Evolutionary conservation across 495 filamentous ascomycete genomes (phyloP).

Genomic region (Neurospora sp.): DNA sequence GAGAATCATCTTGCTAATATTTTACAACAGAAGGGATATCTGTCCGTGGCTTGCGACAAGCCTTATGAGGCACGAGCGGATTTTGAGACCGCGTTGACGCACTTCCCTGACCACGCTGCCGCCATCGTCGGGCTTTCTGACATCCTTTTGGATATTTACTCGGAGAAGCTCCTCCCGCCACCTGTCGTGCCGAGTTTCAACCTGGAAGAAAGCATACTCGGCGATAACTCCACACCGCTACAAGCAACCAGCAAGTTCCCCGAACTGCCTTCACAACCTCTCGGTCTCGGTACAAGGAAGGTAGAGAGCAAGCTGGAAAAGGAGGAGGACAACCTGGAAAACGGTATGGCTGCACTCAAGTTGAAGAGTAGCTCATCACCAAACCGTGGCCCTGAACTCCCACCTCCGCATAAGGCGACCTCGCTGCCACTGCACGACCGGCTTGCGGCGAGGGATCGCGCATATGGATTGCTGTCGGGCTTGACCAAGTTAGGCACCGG

Average conservation of each 20-base stretch:
- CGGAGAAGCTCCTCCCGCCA: slow-evolving; percentile 44
- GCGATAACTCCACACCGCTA: background rate
- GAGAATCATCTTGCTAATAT: slow-evolving; percentile 20
- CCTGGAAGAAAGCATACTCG: background rate
- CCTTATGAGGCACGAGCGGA: slow-evolving; percentile 57
- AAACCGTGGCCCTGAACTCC: slow-evolving; percentile 20
- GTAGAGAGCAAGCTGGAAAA: slow-evolving; percentile 3
- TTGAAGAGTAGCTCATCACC: background rate
- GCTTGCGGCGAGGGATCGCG: slow-evolving; percentile 76
- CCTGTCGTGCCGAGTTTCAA: slow-evolving; percentile 30
- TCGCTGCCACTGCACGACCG: slow-evolving; percentile 59
- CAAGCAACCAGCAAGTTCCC: slow-evolving; percentile 12
- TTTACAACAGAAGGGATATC: slow-evolving; percentile 50
- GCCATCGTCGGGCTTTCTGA: slow-evolving; percentile 77
- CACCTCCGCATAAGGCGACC: slow-evolving; percentile 35
- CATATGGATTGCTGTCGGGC: slow-evolving; percentile 66
- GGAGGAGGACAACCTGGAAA: background rate
- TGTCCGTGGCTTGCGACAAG: slow-evolving; percentile 50
- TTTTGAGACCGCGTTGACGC: slow-evolving; percentile 71
- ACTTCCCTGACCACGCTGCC: slow-evolving; percentile 63
- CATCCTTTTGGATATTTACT: slow-evolving; percentile 79
- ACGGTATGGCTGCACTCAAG: background rate
- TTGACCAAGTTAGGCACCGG: slow-evolving; percentile 79
- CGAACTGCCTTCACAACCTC: slow-evolving; percentile 25
- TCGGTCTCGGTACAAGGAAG: slow-evolving; percentile 26